Conservation (phyloP, 306 rosid species). For the Betula pendula region DNA sequence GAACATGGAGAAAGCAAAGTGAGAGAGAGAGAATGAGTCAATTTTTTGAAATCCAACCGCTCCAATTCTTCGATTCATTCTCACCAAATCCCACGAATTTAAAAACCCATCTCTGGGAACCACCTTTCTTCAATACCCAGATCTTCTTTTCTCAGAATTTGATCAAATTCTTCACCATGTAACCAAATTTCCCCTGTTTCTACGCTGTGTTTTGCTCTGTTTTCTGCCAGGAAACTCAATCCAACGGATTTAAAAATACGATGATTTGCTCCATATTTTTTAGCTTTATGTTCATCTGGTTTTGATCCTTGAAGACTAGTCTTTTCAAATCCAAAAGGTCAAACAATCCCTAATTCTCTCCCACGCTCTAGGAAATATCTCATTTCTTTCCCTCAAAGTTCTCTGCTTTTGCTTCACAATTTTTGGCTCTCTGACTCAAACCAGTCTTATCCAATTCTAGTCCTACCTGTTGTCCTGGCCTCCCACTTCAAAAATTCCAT, state of each 20-base stretch:
- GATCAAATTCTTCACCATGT: conserved; percentile 14
- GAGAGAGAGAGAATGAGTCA: conserved; percentile 16
- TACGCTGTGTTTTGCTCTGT: conserved; percentile 4
- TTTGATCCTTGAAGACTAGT: background rate
- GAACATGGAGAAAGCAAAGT: conserved; percentile 3
- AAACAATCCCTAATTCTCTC: conserved; percentile 11
- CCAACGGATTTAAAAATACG: background rate
- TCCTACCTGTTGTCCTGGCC: background rate
- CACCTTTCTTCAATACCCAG: conserved; percentile 35
- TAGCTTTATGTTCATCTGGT: too few relatives aligned
- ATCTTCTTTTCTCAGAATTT: conserved; percentile 38
- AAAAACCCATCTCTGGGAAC: conserved; percentile 36
- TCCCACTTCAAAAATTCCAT: conserved; percentile 22
- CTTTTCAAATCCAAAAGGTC: background rate
- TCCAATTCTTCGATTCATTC: conserved; percentile 43
- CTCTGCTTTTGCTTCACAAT: conserved; percentile 2
- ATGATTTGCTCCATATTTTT: background rate
- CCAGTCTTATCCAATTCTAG: conserved; percentile 7
- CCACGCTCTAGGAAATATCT: conserved; percentile 9
- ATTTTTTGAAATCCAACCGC: conserved; percentile 56
- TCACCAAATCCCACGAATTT: conserved; percentile 56
- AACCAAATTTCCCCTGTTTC: conserved; percentile 25
- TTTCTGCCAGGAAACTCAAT: background rate
- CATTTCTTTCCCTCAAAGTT: background rate
- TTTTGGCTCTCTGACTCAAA: conserved; percentile 2